Evolutionary conservation across 768 basidiomycete genomes (phyloP).

Genomic region (Holtermanniella nyarrowii): DNA sequence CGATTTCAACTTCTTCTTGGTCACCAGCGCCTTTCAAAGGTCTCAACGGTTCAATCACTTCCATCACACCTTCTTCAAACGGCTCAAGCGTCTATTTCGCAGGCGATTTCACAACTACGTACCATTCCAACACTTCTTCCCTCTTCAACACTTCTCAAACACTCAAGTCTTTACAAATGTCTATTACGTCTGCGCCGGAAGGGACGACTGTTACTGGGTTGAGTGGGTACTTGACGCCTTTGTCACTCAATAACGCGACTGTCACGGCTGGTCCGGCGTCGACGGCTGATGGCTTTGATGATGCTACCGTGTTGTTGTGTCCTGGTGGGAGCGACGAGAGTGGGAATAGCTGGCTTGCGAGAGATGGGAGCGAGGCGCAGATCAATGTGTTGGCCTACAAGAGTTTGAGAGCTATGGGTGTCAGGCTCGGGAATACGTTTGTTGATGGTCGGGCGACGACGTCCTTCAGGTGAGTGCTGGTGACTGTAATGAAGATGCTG

Average conservation of each 20-base stretch:
- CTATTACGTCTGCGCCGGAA: slow-evolving; percentile 67
- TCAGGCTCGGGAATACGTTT: slow-evolving; percentile 89
- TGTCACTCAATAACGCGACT: slow-evolving; percentile 53
- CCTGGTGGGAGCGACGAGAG: too few relatives aligned
- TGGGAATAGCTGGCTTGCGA: slow-evolving; percentile 71
- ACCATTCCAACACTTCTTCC: slow-evolving; percentile 42
- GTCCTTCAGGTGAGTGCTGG: slow-evolving; percentile 61
- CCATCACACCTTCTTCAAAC: slow-evolving; percentile 66
- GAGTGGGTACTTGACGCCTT: slow-evolving; percentile 77
- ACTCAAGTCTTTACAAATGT: slow-evolving; percentile 49
- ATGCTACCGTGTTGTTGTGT: slow-evolving; percentile 53
- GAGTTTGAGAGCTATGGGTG: slow-evolving; percentile 61
- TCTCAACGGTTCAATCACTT: slow-evolving; percentile 62
- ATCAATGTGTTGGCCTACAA: slow-evolving; percentile 69
- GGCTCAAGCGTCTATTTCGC: slow-evolving; percentile 69
- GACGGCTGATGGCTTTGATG: slow-evolving; percentile 24
- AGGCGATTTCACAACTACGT: slow-evolving; percentile 74
- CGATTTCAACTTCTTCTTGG: slow-evolving; percentile 48
- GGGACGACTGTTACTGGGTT: slow-evolving; percentile 57
- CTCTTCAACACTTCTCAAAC: slow-evolving; percentile 48
- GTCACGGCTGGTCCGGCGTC: slow-evolving; percentile 43
- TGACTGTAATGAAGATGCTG: background rate
- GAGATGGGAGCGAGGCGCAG: slow-evolving; percentile 58
- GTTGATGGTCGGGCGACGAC: slow-evolving; percentile 68
- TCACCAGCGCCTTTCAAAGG: slow-evolving; percentile 69